Base-by-base conservation (phyloP, 441 rosid species). In the Euphorbia celastroides region DNA sequence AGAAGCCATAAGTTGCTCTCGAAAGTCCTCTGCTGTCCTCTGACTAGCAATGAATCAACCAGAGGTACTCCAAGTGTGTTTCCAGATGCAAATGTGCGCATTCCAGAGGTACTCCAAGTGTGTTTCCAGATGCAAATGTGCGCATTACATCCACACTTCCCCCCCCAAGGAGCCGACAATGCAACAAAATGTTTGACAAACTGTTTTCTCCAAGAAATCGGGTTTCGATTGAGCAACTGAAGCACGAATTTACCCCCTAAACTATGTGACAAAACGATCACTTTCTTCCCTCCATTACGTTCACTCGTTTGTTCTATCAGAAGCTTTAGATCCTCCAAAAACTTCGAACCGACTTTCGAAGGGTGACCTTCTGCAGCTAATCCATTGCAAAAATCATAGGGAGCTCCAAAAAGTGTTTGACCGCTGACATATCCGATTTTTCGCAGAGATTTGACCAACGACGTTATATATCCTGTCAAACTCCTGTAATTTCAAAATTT, bases 1-100 rank as follows among this genome's bases (percentile, higher is more conserved):
- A 90, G 75, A n/a, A 90, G 89, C 97, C 96, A 90, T 20, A 84
- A 81, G 64, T 90, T 90, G 73, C 88, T 87, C 74, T 86, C 93
- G 0, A 90, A 88, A 65, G 81, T 83, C 71, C 96, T 86, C 55
- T 93, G 96, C 34, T 90, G 81, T 3, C 55, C 87, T 28, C 96
- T 81, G 12, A 87, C 97, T 0, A 86, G 61, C 72, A 89, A 68
- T 20, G 95, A 95, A 68, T 93, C 83, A 26, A 86, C 96, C 22
- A 93, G 66, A 0, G 98, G 98, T 10, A 93, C 85, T 48, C 86
- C 89, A 0, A 87, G 86, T 0, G 98, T 66, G 70, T 76, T 66
- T 31, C 97, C 96, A 0, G 95, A 88, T 32, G 91, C n/a, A n/a
- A n/a, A n/a, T n/a, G n/a, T n/a, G n/a, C n/a, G n/a, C n/a, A n/a